These are phyloP conservation scores for Fusarium xyrophilum DNA, from an alignment of 2,329 filamentous ascomycete species.

Conservation along the genomic window DNA sequence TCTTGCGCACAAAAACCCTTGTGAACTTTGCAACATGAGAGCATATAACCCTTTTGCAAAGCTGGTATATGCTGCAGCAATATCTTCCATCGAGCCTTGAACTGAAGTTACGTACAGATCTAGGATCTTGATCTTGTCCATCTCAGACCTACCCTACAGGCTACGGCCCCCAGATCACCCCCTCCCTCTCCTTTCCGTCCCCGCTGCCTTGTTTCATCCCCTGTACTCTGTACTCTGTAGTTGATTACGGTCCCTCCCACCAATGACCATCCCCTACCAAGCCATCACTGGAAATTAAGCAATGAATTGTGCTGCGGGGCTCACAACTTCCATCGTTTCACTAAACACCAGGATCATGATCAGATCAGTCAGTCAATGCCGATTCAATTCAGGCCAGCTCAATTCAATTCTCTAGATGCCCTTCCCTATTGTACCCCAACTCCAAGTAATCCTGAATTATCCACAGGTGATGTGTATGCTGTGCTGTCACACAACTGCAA, in stretches of 20 bases:
- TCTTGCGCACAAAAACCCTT: rapidly evolving
- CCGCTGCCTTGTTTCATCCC: not conserved
- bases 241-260: not conserved
- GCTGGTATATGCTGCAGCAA: rapidly evolving
- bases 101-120: no score
- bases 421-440: constrained; percentile 14
- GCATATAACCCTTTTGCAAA: rapidly evolving
- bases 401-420: not conserved
- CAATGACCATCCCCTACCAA: constrained; percentile 17
- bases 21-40: rapidly evolving
- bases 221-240: no score
- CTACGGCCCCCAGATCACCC: not conserved
- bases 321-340: not conserved
- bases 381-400: not conserved
- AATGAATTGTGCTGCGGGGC: constrained; percentile 6
- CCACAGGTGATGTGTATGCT: constrained; percentile 3
- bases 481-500: constrained; percentile 9
- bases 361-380: not conserved
- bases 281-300: constrained; percentile 14
- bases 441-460: constrained; percentile 7
- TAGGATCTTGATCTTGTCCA: not conserved
- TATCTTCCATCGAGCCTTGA: not conserved
- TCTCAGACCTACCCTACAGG: constrained; percentile 13
- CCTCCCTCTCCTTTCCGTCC: not conserved
- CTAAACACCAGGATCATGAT: not conserved